A percentile compares a stretch with the other conserved stretches of the same genome.
These are phyloP conservation scores for Neovahlkampfia damariscottae DNA, from an alignment of 78 protist species.

Conservation along the genomic window DNA sequence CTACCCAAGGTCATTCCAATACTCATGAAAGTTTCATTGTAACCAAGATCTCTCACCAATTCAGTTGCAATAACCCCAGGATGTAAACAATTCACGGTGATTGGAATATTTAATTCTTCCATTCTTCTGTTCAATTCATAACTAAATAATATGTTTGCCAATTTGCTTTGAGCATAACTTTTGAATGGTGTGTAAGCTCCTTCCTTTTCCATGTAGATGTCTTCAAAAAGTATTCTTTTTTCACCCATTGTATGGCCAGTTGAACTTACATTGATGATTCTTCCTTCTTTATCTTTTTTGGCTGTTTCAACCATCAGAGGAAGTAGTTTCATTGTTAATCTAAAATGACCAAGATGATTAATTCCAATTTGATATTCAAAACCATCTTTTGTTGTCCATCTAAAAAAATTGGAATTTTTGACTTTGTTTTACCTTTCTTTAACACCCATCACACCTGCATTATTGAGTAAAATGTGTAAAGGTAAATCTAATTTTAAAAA, in stretches of 20 bases:
- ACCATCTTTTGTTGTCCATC: constrained; percentile 15
- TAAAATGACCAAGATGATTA: constrained; percentile 41
- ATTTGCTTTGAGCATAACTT: constrained; percentile 8
- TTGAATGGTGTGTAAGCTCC: neutral
- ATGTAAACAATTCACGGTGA: too few species aligned
- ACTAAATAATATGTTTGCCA: constrained; percentile 30
- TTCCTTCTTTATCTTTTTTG: neutral
- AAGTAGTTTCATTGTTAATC: constrained; percentile 5
- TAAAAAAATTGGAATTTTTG: neutral
- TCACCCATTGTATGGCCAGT: neutral
- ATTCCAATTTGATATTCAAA: constrained; percentile 19
- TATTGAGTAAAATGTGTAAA: constrained; percentile 3
- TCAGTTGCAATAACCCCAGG: neutral
- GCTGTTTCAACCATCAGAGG: neutral
- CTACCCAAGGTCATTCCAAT: too few species aligned
- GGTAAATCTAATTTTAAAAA: neutral
- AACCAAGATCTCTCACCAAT: too few species aligned
- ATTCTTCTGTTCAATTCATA: constrained; percentile 17
- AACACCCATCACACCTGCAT: constrained; percentile 8
- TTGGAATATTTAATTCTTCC: neutral
- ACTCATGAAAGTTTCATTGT: too few species aligned
- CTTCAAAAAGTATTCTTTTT: too few species aligned
- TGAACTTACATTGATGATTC: neutral
- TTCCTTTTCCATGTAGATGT: too few species aligned
- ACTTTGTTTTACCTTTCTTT: neutral